Percentiles rank a stretch among this genome's conserved stretches.
phyloP scores from a whole-genome alignment of 352 stramenopile species.

The Phytophthora gonapodyides region DNA sequence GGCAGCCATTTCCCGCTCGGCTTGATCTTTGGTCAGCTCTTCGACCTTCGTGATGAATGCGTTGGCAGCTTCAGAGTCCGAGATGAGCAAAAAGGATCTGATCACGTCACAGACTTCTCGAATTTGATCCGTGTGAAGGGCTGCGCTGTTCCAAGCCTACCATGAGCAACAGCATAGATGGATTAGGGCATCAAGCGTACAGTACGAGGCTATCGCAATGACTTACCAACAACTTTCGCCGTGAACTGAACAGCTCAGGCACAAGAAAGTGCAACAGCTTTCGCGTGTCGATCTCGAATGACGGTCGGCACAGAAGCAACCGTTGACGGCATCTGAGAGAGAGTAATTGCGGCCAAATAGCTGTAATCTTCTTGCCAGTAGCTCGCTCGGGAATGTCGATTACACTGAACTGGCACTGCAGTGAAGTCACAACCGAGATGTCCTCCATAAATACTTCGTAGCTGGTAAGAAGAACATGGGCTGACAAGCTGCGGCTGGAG shows the following conservation, averaged over 20 bases:
- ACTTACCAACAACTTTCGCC: conserved; percentile 75
- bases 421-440: conserved; percentile 34
- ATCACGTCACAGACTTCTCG: conserved; percentile 46
- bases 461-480: conserved; percentile 62
- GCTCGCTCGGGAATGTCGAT: conserved; percentile 46
- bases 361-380: conserved; percentile 30
- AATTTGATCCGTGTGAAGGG: conserved; percentile 52
- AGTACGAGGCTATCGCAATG: neutral
- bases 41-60: conserved; percentile 43
- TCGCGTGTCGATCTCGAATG: conserved; percentile 48
- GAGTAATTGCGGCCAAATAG: conserved; percentile 58
- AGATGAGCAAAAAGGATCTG: conserved; percentile 41
- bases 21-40: conserved; percentile 41
- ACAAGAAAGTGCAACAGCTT: conserved; percentile 71
- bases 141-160: conserved; percentile 73
- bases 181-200: conserved; percentile 1
- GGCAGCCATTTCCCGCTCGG: conserved; percentile 41
- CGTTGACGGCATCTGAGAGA: conserved; percentile 69
- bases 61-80: conserved; percentile 22
- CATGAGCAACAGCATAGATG: conserved; percentile 12
- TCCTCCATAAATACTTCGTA: conserved; percentile 66
- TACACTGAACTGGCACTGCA: conserved; percentile 54
- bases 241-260: conserved; percentile 68
- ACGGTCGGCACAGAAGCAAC: conserved; percentile 49
- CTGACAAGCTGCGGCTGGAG: conserved; percentile 25